phyloP scores from a whole-genome alignment of 2,329 filamentous ascomycete genomes.

The Laburnicola sp. region DNA sequence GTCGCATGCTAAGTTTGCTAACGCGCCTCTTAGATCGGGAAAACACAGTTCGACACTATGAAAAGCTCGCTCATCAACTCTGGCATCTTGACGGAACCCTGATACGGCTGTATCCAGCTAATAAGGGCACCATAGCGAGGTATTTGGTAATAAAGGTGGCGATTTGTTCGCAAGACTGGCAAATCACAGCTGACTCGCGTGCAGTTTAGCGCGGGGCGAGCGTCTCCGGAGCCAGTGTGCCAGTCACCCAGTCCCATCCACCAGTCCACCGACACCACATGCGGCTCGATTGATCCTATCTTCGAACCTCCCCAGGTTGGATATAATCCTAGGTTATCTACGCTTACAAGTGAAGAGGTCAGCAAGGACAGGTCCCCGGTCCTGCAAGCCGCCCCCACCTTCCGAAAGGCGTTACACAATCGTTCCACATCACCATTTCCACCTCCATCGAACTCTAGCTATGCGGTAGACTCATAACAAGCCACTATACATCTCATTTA shows the following conservation, averaged over 20 bases:
- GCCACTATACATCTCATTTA: too few relatives aligned
- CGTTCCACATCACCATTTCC: too few relatives aligned
- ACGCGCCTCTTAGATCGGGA: conserved; percentile 45
- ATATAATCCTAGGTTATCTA: too few relatives aligned
- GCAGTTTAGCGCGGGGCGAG: conserved; percentile 3
- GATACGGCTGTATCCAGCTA: neutral
- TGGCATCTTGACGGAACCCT: conserved; percentile 16
- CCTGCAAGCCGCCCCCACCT: too few relatives aligned
- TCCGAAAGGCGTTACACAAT: too few relatives aligned
- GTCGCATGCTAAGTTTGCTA: conserved; percentile 2
- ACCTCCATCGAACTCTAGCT: too few relatives aligned
- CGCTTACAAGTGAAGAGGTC: too few relatives aligned
- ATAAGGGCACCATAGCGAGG: neutral
- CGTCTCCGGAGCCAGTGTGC: neutral
- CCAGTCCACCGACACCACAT: neutral
- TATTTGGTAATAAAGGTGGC: neutral
- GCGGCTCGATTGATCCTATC: neutral
- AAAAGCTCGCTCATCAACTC: conserved; percentile 43
- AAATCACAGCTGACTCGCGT: conserved; percentile 1
- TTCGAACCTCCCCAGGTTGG: too few relatives aligned
- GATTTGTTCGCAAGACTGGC: neutral
- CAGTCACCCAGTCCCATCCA: neutral
- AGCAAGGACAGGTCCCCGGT: too few relatives aligned
- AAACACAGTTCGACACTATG: conserved; percentile 56
- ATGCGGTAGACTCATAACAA: too few relatives aligned